Evolutionary conservation across 108 stramenopile species (phyloP).

Genomic region (Discostella pseudostelligera): DNA sequence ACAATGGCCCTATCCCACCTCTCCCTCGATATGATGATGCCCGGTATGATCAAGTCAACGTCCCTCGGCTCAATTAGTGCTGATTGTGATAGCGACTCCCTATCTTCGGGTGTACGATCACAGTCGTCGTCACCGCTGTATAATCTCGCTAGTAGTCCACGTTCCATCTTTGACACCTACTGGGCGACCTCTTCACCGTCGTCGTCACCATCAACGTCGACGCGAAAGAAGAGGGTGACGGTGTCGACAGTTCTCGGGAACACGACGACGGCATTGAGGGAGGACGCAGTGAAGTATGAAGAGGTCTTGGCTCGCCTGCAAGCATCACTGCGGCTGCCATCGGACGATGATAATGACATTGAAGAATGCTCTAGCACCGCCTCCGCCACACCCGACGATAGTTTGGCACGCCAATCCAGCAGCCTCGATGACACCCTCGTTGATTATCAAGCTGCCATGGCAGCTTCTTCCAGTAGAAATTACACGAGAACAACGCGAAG

Average conservation of each 20-base stretch:
- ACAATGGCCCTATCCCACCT: not conserved
- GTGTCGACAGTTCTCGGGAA: not conserved
- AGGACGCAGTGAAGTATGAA: no score
- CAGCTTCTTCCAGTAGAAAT: not conserved
- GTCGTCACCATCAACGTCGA: no score
- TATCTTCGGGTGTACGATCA: not conserved
- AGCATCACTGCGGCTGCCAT: not conserved
- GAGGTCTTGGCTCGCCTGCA: not conserved
- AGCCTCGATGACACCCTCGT: conserved; percentile 8
- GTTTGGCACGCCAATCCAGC: not conserved
- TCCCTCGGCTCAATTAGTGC: not conserved
- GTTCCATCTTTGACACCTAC: conserved; percentile 33
- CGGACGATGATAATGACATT: no score
- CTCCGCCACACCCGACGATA: not conserved
- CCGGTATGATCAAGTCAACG: not conserved
- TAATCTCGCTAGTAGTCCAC: not conserved
- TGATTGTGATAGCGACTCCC: not conserved
- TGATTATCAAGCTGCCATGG: not conserved
- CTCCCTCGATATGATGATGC: conserved; percentile 1
- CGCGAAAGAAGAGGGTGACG: not conserved
- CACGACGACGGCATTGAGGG: no score
- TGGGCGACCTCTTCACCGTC: conserved; percentile 18
- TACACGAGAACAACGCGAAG: conserved; percentile 13
- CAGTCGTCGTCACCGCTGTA: not conserved
- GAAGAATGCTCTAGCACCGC: not conserved